Conservation (phyloP, 1,284 basidiomycete genomes). For the Trichosporon asahii region DNA sequence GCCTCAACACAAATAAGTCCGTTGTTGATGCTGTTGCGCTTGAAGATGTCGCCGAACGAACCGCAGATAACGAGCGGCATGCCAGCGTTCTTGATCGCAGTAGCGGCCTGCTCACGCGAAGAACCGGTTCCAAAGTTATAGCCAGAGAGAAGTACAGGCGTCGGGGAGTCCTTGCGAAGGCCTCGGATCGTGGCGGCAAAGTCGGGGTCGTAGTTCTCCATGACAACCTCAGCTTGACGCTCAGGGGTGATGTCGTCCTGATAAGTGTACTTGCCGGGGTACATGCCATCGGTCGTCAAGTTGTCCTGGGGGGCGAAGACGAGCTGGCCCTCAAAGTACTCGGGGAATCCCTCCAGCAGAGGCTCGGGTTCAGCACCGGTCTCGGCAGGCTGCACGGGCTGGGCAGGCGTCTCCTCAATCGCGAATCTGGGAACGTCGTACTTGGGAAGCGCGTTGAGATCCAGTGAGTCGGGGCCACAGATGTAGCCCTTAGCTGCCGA, state of each 20-base stretch:
- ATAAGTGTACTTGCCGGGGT: conserved; percentile 99
- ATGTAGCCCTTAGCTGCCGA: conserved; percentile 91
- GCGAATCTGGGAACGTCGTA: conserved; percentile 52
- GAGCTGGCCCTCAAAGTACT: conserved; percentile 74
- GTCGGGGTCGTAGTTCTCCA: conserved; percentile 91
- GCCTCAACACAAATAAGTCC: conserved; percentile 92
- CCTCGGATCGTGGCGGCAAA: conserved; percentile 74
- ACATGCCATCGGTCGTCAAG: conserved; percentile 96
- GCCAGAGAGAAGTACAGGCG: conserved; percentile 77
- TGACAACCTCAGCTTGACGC: conserved; percentile 90
- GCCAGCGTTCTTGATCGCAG: conserved; percentile 90
- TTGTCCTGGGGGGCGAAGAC: conserved; percentile 96
- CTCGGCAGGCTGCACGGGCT: conserved; percentile 28
- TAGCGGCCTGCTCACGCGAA: conserved; percentile 97
- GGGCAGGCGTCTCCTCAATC: conserved; percentile 40
- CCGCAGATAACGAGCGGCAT: conserved; percentile 91
- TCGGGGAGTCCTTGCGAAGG: conserved; percentile 51
- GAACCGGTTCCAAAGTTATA: conserved; percentile 99
- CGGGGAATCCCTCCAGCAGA: conserved; percentile 76
- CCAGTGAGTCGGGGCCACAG: conserved; percentile 71
- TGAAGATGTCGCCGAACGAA: conserved; percentile 98
- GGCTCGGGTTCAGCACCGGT: conserved; percentile 61
- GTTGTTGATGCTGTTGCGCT: conserved; percentile 98
- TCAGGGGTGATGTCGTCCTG: conserved; percentile 97
- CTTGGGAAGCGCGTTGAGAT: conserved; percentile 59